Base-by-base conservation (phyloP, 495 filamentous ascomycete genomes). In the Amniculicola lignicola region DNA sequence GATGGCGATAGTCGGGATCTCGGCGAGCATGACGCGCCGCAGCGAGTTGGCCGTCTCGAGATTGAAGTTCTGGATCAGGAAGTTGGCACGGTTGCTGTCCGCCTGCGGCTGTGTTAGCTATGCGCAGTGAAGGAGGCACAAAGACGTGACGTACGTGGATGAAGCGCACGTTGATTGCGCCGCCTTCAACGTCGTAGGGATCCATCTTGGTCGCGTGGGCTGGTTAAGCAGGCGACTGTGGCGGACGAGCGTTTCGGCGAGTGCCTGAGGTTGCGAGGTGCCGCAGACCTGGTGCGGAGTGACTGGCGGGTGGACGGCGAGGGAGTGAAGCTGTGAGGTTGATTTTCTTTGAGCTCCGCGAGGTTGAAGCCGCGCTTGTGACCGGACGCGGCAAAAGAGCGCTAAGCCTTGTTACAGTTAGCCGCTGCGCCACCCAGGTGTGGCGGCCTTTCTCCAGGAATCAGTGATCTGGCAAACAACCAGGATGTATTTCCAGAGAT, bases 1-100 rank as follows among this genome's bases (percentile, higher is more conserved):
- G 73, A 96, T 90, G 41, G 92, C 91, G 67, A 98, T 82, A 22
- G 90, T 97, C 18, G 92, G 93, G 44, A 98, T 84, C 74, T 98
- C 93, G 70, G 89, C 88, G 56, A 96, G 85, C 74, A 97, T 90
- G 46, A 85, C 79, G 62, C 93, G 90, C 59, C 93, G 91, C 31
- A 97, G 80, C 39, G 90, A 88, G 78, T 98, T 98, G 59, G 94
- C 94, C 64, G 97, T 90, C 55, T 88, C 80, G 47, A 95, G 81
- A 67, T 92, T 87, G 53, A 88, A 82, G 56, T 86, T 84, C 67
- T 74, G 80, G 45, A 95, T 79, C 68, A 88, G 78, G 73, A 94
- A 95, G 72, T 95, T 84, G 63, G 91, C 87, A 63, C 82, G 81
- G 56, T 80, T 74, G 21, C 72, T 70, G 63, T 85, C 82, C 37